Base-by-base conservation (phyloP, 2,329 filamentous ascomycete species). In the Trichoderma gracile region DNA sequence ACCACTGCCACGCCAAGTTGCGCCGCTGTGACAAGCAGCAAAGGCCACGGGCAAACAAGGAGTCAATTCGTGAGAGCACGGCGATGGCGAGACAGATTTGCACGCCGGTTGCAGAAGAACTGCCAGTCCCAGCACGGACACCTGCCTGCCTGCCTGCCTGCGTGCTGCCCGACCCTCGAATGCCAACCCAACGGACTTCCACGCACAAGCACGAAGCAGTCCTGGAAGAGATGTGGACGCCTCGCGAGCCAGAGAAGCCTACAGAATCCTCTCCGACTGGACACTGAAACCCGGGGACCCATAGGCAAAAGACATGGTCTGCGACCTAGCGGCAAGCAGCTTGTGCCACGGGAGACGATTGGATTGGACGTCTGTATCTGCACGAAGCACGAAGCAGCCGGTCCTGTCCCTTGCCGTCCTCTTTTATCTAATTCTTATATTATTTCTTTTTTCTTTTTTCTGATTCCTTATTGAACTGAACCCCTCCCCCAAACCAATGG, bases 131-230 rank as follows among this genome's bases (percentile, higher is more conserved):
- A 50, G 42, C 60, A 25, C 43, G 19, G 60, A 56, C 52, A 15
- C 33, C 33, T 38, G 21, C 53, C 46, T 55, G 21, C 53, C 46
- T 55, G 33, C 33, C 10, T 38, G 21, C 46, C 38, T 50, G 62
- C 62, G 58, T 49, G 65, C 65, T 66, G 62, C 62, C 62, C 63
- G 65, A 66, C 63, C 12, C 56, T 61, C 57, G 25, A 65, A 65
- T 65, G 49, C 42, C 50, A 42, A 65, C 65, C 62, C 52, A 66
- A 65, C 45, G 25, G 55, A 7, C 46, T 52, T 42, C 25, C 47
- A 25, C 27, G 49, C 33, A 38, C 33, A 38, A 12, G 33, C 33
- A 47, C 19, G 45, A 27, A 49, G 45, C 52, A 47, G 45, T 15
- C 30, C 57, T 45, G 25, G 43, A 33, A 33, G 49, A 61, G 47